Evolutionary conservation across 2,329 filamentous ascomycete genomes (phyloP).

Genomic region (Colletotrichum sojae): DNA sequence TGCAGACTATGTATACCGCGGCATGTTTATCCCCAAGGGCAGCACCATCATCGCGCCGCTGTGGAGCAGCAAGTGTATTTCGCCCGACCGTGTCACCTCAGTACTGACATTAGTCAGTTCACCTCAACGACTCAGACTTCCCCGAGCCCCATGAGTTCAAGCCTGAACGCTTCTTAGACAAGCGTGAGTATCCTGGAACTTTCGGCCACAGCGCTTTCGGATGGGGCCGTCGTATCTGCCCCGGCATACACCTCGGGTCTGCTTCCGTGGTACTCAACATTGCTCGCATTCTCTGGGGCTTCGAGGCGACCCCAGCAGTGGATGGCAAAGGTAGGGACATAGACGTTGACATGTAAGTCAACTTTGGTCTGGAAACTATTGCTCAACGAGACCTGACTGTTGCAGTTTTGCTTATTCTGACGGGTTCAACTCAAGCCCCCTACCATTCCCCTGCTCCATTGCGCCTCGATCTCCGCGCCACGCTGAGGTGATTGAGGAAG

Average conservation of each 20-base stretch:
- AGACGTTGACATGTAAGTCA: constrained; percentile 56
- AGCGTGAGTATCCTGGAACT: constrained; percentile 53
- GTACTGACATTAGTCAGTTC: constrained; percentile 46
- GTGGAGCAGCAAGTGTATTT: constrained; percentile 55
- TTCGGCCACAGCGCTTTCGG: constrained; percentile 59
- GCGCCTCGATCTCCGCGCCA: no score
- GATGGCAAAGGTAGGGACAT: constrained; percentile 42
- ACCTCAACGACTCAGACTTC: constrained; percentile 58
- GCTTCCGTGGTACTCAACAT: constrained; percentile 63
- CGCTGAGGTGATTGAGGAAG: no score
- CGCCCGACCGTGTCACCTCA: no score
- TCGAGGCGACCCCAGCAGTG: constrained; percentile 52
- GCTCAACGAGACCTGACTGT: no score
- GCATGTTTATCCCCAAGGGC: constrained; percentile 57
- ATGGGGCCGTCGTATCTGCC: constrained; percentile 59
- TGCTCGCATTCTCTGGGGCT: constrained; percentile 67
- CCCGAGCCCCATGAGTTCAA: constrained; percentile 56
- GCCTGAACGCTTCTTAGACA: constrained; percentile 53
- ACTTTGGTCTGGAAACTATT: no score
- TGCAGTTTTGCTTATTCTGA: no score
- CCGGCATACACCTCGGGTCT: constrained; percentile 65
- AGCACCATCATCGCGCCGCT: constrained; percentile 55
- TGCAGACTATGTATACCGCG: constrained; percentile 55
- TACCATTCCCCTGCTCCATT: no score
- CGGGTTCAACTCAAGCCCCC: no score